phyloP scores from a whole-genome alignment of 805 yeast genomes.

The Yarrowia sp. region DNA sequence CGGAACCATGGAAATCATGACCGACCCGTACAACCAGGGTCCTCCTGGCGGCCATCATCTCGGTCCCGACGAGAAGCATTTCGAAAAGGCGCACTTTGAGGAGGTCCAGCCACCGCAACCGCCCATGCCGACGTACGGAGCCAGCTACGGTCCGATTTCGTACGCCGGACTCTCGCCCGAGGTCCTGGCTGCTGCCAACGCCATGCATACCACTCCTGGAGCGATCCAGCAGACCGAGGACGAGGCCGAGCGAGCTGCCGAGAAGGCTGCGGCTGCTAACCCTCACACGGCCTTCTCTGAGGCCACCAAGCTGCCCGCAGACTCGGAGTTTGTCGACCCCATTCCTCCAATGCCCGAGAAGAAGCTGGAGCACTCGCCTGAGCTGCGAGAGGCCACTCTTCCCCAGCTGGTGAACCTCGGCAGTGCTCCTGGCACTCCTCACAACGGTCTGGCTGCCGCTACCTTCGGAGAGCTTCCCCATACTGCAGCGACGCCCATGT shows the following conservation, averaged over 20 bases:
- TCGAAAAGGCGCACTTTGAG: conserved; percentile 23
- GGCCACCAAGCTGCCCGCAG: conserved; percentile 16
- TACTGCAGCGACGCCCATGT: conserved; percentile 2
- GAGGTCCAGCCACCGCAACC: conserved; percentile 27
- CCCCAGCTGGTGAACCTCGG: conserved; percentile 15
- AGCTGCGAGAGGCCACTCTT: conserved; percentile 20
- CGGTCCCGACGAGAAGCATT: conserved; percentile 19
- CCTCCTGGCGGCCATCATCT: not conserved
- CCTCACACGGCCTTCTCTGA: conserved; percentile 24
- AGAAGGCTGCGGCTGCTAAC: conserved; percentile 4
- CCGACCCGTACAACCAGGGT: conserved; percentile 7
- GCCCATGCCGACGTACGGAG: conserved; percentile 31
- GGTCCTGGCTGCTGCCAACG: conserved; percentile 21
- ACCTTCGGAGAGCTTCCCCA: conserved; percentile 12
- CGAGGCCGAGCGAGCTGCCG: conserved; percentile 5
- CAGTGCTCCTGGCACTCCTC: conserved; percentile 12
- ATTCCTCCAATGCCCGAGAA: conserved; percentile 18
- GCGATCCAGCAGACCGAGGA: conserved; percentile 14
- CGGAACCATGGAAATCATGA: conserved; percentile 55
- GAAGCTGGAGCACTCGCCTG: conserved; percentile 16
- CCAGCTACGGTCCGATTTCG: conserved; percentile 8
- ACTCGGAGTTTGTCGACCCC: conserved; percentile 30
- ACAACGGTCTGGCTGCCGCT: not conserved
- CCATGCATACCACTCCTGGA: conserved; percentile 17
- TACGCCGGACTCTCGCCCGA: conserved; percentile 31